phyloP scores from a whole-genome alignment of 306 rosid species.

The Fragaria vesca region DNA sequence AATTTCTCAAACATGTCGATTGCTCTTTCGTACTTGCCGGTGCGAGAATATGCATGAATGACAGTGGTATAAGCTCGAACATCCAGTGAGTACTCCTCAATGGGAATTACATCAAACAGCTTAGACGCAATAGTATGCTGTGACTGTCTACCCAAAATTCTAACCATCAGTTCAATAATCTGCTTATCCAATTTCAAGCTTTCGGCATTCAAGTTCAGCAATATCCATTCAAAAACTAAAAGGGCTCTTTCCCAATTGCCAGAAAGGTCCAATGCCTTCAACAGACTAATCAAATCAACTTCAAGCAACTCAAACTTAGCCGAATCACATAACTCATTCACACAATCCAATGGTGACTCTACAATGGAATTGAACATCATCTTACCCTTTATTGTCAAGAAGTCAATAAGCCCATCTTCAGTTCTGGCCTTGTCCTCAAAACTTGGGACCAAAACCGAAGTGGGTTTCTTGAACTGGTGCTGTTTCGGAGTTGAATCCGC shows the following conservation, averaged over 20 bases:
- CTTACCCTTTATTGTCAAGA: slow-evolving; percentile 66
- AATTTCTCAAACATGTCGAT: slow-evolving; percentile 64
- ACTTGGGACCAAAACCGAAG: slow-evolving; percentile 25
- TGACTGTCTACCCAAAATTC: slow-evolving; percentile 83
- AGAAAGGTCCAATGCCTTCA: slow-evolving; percentile 76
- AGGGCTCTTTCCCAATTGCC: slow-evolving; percentile 77
- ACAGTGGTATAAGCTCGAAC: slow-evolving; percentile 72
- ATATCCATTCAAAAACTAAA: slow-evolving; percentile 78
- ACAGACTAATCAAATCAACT: slow-evolving; percentile 62
- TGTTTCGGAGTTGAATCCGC: slow-evolving; percentile 26
- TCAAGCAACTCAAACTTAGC: slow-evolving; percentile 56
- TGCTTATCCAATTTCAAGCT: slow-evolving; percentile 58
- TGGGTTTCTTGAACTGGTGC: slow-evolving; percentile 32
- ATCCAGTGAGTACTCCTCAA: slow-evolving; percentile 75
- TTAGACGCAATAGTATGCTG: slow-evolving; percentile 76
- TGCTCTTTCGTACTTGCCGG: slow-evolving; percentile 73
- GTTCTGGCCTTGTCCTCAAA: slow-evolving; percentile 25
- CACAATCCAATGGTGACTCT: slow-evolving; percentile 50
- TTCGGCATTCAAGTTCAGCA: slow-evolving; percentile 42
- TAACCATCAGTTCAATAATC: slow-evolving; percentile 67
- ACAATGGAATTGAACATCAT: slow-evolving; percentile 59
- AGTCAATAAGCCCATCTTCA: slow-evolving; percentile 41
- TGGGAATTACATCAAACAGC: slow-evolving; percentile 71
- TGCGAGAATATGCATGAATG: slow-evolving; percentile 72
- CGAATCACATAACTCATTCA: slow-evolving; percentile 53